These are phyloP conservation scores for Candida sanyaensis DNA, from an alignment of 1,139 yeast genomes.

Conservation along the genomic window DNA sequence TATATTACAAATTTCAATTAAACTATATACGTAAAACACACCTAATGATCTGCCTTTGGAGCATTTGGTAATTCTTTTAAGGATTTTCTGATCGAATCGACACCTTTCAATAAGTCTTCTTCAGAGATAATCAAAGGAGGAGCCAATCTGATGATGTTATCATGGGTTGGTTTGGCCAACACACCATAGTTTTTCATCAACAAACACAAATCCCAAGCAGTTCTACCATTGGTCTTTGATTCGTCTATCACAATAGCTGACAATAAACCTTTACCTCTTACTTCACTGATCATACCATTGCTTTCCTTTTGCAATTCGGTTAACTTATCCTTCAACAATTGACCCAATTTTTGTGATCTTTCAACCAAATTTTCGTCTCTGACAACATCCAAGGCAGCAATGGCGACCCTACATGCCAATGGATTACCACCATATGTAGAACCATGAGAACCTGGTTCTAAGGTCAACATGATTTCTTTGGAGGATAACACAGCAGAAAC, in stretches of 20 bases:
- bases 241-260: constrained; percentile 92
- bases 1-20: background rate
- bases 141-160: constrained; percentile 91
- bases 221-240: constrained; percentile 78
- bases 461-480: constrained; percentile 82
- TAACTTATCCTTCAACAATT: constrained; percentile 66
- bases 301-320: constrained; percentile 59
- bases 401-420: constrained; percentile 89
- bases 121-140: constrained; percentile 93
- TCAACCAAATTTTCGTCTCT: constrained; percentile 84
- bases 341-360: constrained; percentile 74
- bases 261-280: constrained; percentile 89
- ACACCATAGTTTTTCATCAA: constrained; percentile 88
- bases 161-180: constrained; percentile 96
- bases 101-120: constrained; percentile 82
- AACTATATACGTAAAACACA: background rate
- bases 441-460: constrained; percentile 96
- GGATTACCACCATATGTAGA: constrained; percentile 99
- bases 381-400: constrained; percentile 91
- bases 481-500: constrained; percentile 90
- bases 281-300: constrained; percentile 79
- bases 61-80: constrained; percentile 61
- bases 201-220: constrained; percentile 96
- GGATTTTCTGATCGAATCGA: constrained; percentile 66
- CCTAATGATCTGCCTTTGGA: constrained; percentile 42